phyloP scores from a whole-genome alignment of 1,284 basidiomycete species.

The Xerocomus nothofagi region DNA sequence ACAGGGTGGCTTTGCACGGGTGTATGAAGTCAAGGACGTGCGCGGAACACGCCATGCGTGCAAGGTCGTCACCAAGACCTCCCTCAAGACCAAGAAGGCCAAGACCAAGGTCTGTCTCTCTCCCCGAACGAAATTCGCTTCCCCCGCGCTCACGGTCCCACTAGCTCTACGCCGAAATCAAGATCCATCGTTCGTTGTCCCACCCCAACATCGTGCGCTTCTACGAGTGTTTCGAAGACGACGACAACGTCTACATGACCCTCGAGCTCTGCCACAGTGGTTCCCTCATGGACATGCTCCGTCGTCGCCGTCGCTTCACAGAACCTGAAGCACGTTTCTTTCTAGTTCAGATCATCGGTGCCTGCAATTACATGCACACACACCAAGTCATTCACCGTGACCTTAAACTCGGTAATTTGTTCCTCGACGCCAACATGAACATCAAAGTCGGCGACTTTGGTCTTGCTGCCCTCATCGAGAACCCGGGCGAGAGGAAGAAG shows the following conservation, averaged over 20 bases:
- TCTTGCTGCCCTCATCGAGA: slow-evolving; percentile 94
- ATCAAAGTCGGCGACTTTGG: slow-evolving; percentile 98
- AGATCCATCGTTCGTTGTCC: slow-evolving; percentile 89
- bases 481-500: slow-evolving; percentile 95
- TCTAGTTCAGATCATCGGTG: slow-evolving; percentile 92
- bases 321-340: slow-evolving; percentile 94
- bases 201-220: slow-evolving; percentile 95
- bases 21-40: slow-evolving; percentile 82
- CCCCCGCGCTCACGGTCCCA: slow-evolving; percentile 2
- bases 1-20: slow-evolving; percentile 88
- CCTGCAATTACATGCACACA: slow-evolving; percentile 95
- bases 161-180: slow-evolving; percentile 96
- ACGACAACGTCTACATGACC: slow-evolving; percentile 95
- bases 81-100: slow-evolving; percentile 87
- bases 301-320: slow-evolving; percentile 83
- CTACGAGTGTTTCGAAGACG: slow-evolving; percentile 94
- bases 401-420: slow-evolving; percentile 94
- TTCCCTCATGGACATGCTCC: slow-evolving; percentile 89
- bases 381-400: slow-evolving; percentile 97
- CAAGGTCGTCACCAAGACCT: slow-evolving; percentile 84
- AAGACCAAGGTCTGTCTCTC: slow-evolving; percentile 75
- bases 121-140: not conserved
- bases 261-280: slow-evolving; percentile 92
- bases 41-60: slow-evolving; percentile 71
- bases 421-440: slow-evolving; percentile 91